Percentiles rank a stretch among this genome's conserved stretches.
Conservation (phyloP, 352 stramenopile species). For the Pythium aphanidermatum region DNA sequence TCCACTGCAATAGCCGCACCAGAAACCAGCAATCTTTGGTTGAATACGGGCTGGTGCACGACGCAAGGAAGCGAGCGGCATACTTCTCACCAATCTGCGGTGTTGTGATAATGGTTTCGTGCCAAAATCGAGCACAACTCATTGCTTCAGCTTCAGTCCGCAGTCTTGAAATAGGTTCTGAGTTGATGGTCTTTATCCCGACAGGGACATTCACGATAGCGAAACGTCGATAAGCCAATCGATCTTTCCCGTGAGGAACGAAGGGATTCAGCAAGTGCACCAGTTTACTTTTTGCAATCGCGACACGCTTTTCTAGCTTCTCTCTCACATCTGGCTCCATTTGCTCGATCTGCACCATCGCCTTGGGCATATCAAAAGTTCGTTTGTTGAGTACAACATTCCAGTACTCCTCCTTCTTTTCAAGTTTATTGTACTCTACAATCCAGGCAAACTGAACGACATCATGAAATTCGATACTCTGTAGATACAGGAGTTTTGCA, state of each 20-base stretch:
- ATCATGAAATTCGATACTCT: slow-evolving; percentile 63
- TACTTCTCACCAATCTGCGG: slow-evolving; percentile 31
- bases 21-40: slow-evolving; percentile 36
- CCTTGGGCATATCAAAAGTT: slow-evolving; percentile 39
- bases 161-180: slow-evolving; percentile 6
- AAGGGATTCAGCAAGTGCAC: slow-evolving; percentile 47
- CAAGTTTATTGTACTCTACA: slow-evolving; percentile 48
- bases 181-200: slow-evolving; percentile 1
- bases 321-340: slow-evolving; percentile 51
- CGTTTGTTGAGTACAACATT: slow-evolving; percentile 69
- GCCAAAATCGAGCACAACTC: slow-evolving; percentile 51
- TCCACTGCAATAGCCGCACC: slow-evolving; percentile 38
- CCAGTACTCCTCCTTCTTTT: slow-evolving; percentile 57
- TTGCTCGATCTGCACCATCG: slow-evolving; percentile 48
- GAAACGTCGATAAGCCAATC: slow-evolving; percentile 31
- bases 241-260: slow-evolving; percentile 37
- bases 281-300: slow-evolving; percentile 48
- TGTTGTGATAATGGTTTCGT: slow-evolving; percentile 34
- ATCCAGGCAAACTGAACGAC: slow-evolving; percentile 65
- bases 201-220: slow-evolving; percentile 25
- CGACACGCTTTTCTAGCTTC: slow-evolving; percentile 44
- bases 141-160: slow-evolving; percentile 26
- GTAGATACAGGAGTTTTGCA: slow-evolving; percentile 53
- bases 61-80: slow-evolving; percentile 29
- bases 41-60: slow-evolving; percentile 20